These are phyloP conservation scores for Leishmania major DNA, from an alignment of 208 protist species.

Conservation along the genomic window DNA sequence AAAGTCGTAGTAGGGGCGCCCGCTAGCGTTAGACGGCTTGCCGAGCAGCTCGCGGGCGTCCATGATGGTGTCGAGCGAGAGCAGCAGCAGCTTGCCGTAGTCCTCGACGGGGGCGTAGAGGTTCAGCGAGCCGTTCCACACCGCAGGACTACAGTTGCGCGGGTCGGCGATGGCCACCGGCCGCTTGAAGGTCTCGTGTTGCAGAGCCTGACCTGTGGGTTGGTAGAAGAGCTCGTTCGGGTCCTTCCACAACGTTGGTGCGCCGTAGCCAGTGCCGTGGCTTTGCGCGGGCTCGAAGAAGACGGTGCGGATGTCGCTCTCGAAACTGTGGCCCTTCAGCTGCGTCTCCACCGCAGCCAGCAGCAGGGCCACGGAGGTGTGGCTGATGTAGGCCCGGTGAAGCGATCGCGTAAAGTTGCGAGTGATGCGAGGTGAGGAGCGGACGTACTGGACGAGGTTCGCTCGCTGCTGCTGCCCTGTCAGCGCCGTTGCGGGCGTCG, in stretches of 20 bases:
- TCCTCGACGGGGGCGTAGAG: constrained; percentile 79
- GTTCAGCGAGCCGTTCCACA: constrained; percentile 80
- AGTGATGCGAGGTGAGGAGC: constrained; percentile 29
- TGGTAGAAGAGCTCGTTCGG: constrained; percentile 87
- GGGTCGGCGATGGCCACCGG: constrained; percentile 38
- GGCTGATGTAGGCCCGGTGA: constrained; percentile 39
- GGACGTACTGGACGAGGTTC: constrained; percentile 71
- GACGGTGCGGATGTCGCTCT: constrained; percentile 57
- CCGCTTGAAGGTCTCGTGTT: constrained; percentile 53
- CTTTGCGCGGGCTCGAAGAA: constrained; percentile 76
- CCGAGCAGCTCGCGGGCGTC: constrained; percentile 58
- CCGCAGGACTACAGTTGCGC: constrained; percentile 60
- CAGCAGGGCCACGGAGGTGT: constrained; percentile 77
- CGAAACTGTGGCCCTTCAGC: constrained; percentile 61
- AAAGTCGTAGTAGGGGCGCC: constrained; percentile 62
- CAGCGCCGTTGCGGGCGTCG: constrained; percentile 1
- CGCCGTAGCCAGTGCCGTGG: constrained; percentile 69
- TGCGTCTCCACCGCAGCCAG: constrained; percentile 78
- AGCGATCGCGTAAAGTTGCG: constrained; percentile 21
- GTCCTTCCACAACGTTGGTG: constrained; percentile 74
- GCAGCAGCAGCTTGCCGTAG: constrained; percentile 78
- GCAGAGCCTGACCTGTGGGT: constrained; percentile 65
- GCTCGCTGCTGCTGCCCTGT: constrained; percentile 68
- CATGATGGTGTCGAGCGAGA: constrained; percentile 75
- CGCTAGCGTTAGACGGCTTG: not conserved